Evolutionary conservation across 306 rosid species (phyloP).

Genomic region (Fragaria vesca): DNA sequence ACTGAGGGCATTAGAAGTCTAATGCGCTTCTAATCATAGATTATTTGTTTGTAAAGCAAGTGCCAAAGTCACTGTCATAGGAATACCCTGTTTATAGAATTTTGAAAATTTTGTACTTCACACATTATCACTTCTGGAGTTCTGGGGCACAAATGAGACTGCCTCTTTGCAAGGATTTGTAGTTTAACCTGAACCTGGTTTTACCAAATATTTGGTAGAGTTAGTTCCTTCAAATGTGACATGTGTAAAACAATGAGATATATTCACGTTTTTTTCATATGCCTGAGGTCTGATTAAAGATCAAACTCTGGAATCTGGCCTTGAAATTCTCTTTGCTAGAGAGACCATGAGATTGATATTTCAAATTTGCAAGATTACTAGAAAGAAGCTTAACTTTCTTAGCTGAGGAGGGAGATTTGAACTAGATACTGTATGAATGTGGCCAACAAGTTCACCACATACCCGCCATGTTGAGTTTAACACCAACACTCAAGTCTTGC

Average conservation of each 20-base stretch:
- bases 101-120: slow-evolving; percentile 9
- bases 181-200: slow-evolving; percentile 2
- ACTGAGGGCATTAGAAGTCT: slow-evolving; percentile 28
- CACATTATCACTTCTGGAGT: neutral
- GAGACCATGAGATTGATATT: neutral
- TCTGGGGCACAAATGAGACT: neutral
- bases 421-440: neutral
- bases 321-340: neutral
- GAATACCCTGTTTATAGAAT: neutral
- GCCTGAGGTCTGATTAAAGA: neutral
- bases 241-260: neutral
- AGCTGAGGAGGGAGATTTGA: neutral
- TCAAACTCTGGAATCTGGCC: neutral
- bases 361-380: neutral
- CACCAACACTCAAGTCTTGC: neutral
- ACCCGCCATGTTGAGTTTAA: neutral
- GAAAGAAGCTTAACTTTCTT: neutral
- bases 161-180: neutral
- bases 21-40: slow-evolving; percentile 30
- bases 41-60: slow-evolving; percentile 32
- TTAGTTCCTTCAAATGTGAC: neutral
- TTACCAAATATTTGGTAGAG: neutral
- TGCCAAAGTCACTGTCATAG: slow-evolving; percentile 17
- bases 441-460: neutral
- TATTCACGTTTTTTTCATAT: too few relatives aligned